Evolutionary conservation across 139 green algal genomes (phyloP).

Genomic region (Tetratostichococcus sp.): DNA sequence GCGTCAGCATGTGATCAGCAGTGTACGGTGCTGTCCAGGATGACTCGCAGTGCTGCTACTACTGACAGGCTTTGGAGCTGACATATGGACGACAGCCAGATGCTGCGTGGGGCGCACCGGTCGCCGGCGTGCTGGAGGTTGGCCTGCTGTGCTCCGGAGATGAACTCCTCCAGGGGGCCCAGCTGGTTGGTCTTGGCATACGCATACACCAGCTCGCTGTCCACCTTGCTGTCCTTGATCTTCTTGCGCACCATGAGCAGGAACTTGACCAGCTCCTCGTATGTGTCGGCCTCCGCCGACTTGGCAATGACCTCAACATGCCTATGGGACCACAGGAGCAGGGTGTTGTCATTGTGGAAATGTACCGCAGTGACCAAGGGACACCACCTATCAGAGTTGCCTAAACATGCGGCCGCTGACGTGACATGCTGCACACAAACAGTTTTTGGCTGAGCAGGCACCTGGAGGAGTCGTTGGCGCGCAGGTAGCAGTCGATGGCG

Average conservation of each 20-base stretch:
- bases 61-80: too few relatives aligned
- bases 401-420: too few relatives aligned
- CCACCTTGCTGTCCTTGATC: slow-evolving; percentile 83
- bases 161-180: slow-evolving; percentile 91
- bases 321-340: background rate
- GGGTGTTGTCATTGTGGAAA: too few relatives aligned
- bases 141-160: slow-evolving; percentile 71
- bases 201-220: slow-evolving; percentile 95
- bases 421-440: too few relatives aligned
- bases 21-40: too few relatives aligned
- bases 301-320: slow-evolving; percentile 61
- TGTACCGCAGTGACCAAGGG: too few relatives aligned
- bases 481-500: slow-evolving; percentile 89
- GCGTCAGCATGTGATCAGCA: background rate
- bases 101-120: slow-evolving; percentile 26
- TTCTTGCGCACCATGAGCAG: slow-evolving; percentile 97
- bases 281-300: slow-evolving; percentile 40
- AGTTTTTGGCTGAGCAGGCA: too few relatives aligned
- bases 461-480: slow-evolving; percentile 66
- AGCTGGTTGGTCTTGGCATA: slow-evolving; percentile 89
- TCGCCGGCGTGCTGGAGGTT: slow-evolving; percentile 68
- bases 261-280: slow-evolving; percentile 92
- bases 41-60: too few relatives aligned
- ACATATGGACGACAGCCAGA: too few relatives aligned
- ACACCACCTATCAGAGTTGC: too few relatives aligned